Percentiles rank a stretch among this genome's conserved stretches.
Conservation (phyloP, 208 protist species). For the Trypanosomatidae sp. region DNA sequence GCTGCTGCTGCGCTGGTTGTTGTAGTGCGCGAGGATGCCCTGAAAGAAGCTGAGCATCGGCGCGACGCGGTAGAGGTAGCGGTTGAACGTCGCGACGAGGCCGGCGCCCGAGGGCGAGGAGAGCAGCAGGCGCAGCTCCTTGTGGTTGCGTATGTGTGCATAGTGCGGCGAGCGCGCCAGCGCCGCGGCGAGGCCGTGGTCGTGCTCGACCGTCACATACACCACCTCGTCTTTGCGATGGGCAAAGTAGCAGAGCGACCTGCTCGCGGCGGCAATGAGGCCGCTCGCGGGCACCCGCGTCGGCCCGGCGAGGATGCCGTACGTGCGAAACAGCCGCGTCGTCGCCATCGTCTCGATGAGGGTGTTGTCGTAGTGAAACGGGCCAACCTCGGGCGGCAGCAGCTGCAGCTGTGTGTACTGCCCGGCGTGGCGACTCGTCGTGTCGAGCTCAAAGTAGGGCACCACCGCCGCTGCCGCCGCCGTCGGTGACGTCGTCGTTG, state of each 20-base stretch:
- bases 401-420: conserved; percentile 53
- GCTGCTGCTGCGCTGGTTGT: conserved; percentile 1
- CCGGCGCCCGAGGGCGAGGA: conserved; percentile 6
- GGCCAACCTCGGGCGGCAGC: conserved; percentile 46
- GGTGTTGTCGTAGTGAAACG: conserved; percentile 68
- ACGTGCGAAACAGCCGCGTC: conserved; percentile 33
- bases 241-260: conserved; percentile 55
- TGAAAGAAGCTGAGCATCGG: conserved; percentile 71
- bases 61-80: conserved; percentile 59
- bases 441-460: conserved; percentile 26
- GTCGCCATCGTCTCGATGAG: conserved; percentile 61
- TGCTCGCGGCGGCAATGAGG: conserved; percentile 51
- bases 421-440: conserved; percentile 8
- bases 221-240: conserved; percentile 35
- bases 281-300: conserved; percentile 25
- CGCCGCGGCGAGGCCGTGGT: conserved; percentile 24
- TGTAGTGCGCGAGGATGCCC: conserved; percentile 30
- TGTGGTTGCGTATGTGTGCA: conserved; percentile 35
- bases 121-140: conserved; percentile 33
- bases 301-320: conserved; percentile 59
- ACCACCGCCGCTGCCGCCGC: conserved; percentile 1
- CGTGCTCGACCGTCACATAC: conserved; percentile 40
- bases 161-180: conserved; percentile 29
- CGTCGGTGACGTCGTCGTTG: conserved; percentile 1
- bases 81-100: conserved; percentile 59